phyloP scores from a whole-genome alignment of 768 basidiomycete species.

The Fistulinella prunicolor region DNA sequence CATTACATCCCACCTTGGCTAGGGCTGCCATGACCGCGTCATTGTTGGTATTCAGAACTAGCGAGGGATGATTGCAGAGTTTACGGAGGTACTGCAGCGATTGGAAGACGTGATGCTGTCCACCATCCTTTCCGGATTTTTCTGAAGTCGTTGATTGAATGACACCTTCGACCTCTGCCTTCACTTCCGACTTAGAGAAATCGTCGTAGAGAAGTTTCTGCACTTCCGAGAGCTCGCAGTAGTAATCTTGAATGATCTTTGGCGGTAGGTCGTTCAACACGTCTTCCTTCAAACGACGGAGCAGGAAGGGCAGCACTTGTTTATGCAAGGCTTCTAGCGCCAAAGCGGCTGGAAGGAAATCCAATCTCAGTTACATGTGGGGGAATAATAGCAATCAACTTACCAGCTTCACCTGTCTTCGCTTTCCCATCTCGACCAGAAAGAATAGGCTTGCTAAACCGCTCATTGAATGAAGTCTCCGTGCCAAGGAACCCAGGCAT shows the following conservation, averaged over 20 bases:
- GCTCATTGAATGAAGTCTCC: constrained; percentile 90
- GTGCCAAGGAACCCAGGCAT: constrained; percentile 99
- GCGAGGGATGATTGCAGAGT: constrained; percentile 94
- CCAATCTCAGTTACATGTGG: constrained; percentile 1
- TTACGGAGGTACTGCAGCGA: constrained; percentile 95
- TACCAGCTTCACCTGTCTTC: constrained; percentile 92
- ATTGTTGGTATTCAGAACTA: constrained; percentile 76
- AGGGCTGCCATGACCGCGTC: constrained; percentile 59
- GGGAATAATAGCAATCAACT: constrained; percentile 26
- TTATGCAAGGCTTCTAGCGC: constrained; percentile 97
- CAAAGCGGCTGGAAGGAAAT: constrained; percentile 62
- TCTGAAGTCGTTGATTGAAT: constrained; percentile 45
- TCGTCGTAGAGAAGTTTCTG: constrained; percentile 95
- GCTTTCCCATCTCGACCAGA: constrained; percentile 94
- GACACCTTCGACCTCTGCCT: constrained; percentile 58
- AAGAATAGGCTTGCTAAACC: constrained; percentile 93
- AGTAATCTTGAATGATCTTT: constrained; percentile 99
- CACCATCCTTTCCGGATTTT: constrained; percentile 37
- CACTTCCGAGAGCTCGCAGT: constrained; percentile 93
- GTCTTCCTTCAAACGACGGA: constrained; percentile 96
- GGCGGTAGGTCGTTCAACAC: constrained; percentile 94
- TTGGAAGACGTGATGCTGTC: constrained; percentile 92
- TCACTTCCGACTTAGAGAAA: constrained; percentile 78
- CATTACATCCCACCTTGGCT: constrained; percentile 47
- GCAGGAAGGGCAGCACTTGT: constrained; percentile 96